Evolutionary conservation across 208 protist species (phyloP).

Genomic region (Naegleria lovaniensis): DNA sequence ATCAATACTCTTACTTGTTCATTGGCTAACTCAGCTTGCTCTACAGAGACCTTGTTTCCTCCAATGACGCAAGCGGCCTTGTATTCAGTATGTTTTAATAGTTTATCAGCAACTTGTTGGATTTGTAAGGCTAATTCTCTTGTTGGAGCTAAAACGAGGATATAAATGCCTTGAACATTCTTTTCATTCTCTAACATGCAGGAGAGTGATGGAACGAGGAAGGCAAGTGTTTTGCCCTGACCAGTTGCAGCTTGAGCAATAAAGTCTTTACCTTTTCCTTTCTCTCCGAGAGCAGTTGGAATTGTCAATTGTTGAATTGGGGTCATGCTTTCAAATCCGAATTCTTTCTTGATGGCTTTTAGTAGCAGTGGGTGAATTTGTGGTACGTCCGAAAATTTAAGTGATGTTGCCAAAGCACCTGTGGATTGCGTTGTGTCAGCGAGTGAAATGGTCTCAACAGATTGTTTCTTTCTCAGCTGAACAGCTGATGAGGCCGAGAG

Average conservation of each 20-base stretch:
- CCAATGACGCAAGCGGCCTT: slow-evolving; percentile 64
- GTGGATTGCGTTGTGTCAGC: neutral
- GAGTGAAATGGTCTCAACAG: neutral
- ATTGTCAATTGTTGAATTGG: slow-evolving; percentile 68
- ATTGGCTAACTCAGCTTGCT: slow-evolving; percentile 55
- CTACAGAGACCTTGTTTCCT: slow-evolving; percentile 60
- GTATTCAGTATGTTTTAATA: slow-evolving; percentile 70
- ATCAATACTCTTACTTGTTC: slow-evolving; percentile 92
- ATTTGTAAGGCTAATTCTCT: slow-evolving; percentile 97
- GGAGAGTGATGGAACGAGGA: slow-evolving; percentile 71
- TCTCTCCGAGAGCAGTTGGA: slow-evolving; percentile 60
- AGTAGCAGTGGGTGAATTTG: neutral
- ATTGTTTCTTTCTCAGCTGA: neutral
- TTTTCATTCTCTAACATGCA: slow-evolving; percentile 53
- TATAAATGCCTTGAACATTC: slow-evolving; percentile 52
- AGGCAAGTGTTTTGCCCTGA: slow-evolving; percentile 75
- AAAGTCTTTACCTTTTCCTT: slow-evolving; percentile 72
- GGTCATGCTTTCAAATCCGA: slow-evolving; percentile 62
- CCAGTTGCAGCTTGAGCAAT: slow-evolving; percentile 72
- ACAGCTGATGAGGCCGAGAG: neutral
- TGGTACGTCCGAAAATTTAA: neutral
- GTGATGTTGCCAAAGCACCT: neutral
- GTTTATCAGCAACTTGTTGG: slow-evolving; percentile 83
- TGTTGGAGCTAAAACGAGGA: slow-evolving; percentile 89
- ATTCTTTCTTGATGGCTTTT: neutral